Base-by-base conservation (phyloP, 352 stramenopile genomes). In the Pythium utonaiense region DNA sequence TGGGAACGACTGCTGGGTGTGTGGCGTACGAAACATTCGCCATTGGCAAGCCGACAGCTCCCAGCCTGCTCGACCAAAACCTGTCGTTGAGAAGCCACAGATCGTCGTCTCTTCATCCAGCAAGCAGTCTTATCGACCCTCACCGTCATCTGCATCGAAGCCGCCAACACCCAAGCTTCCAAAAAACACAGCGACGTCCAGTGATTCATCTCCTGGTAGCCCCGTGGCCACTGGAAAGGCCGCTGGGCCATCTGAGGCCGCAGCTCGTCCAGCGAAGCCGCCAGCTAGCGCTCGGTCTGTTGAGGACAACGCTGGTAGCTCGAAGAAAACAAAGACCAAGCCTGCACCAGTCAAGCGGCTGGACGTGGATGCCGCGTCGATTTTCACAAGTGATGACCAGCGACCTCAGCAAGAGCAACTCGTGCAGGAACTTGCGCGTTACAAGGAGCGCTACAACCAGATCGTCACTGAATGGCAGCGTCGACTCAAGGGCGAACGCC, bases 381-480 rank as follows among this genome's bases (percentile, higher is more conserved):
- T 27, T 40, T 25, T 27, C n/a, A 14, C 14, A 1, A 38, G 48
- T 8, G 54, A 68, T 1, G 45, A 62, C 25, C 28, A 42, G 17
- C 40, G 41, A 3, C 25, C 47, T 3, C 42, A 64, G 10, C 27
- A 70, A 12, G 21, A 57, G 44, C 52, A 80, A 27, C 41, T 75
- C 64, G 42, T 59, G 53, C 65, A 80, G n/a, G 84, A 94, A 45
- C 68, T 94, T 1, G 75, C 77, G 38, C 74, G 81, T 9, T 88
- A 89, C 65, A 91, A 92, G 62, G 78, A 90, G 28, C 82, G 82
- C n/a, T 86, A 91, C 60, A 80, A 75, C 38, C 74, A 89, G 65
- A 91, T 94, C 48, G 82, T 87, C 55, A 83, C 80, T 1, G 84
- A 94, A 55, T 91, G 78, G 77, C 70, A 91, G 58, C 77, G 84